Percentiles rank a stretch among this genome's conserved stretches.
These are phyloP conservation scores for Colletotrichum eremochloae DNA, from an alignment of 2,329 filamentous ascomycete species.

Conservation along the genomic window DNA sequence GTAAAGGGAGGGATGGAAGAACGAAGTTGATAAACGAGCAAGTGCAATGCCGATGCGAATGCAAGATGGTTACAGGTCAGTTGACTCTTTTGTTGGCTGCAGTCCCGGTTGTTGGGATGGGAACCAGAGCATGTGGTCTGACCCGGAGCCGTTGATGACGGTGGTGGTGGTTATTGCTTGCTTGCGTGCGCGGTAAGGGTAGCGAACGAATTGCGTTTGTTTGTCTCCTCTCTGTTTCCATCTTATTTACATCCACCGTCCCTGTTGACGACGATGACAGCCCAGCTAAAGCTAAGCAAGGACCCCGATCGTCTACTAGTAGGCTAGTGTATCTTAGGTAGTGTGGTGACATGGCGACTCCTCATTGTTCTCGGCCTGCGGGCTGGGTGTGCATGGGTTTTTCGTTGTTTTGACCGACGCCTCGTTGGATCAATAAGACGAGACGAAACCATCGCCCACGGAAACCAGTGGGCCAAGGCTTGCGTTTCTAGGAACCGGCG, in stretches of 20 bases:
- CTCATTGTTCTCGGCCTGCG: conserved; percentile 14
- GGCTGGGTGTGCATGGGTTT: conserved; percentile 33
- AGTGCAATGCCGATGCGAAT: conserved; percentile 16
- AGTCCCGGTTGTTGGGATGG: conserved; percentile 40
- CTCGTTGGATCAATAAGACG: conserved; percentile 38
- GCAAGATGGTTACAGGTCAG: conserved; percentile 28
- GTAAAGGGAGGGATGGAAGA: conserved; percentile 22
- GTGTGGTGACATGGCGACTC: neutral
- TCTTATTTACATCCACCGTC: conserved; percentile 33
- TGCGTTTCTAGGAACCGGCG: conserved; percentile 35
- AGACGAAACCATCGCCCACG: conserved; percentile 41
- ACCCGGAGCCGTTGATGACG: conserved; percentile 39
- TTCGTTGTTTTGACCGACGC: conserved; percentile 36
- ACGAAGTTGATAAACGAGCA: conserved; percentile 23
- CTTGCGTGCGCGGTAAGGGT: conserved; percentile 14
- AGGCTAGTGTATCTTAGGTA: neutral
- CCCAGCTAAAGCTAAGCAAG: conserved; percentile 9
- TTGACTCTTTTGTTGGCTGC: conserved; percentile 39
- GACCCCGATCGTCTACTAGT: conserved; percentile 3
- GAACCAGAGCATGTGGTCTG: conserved; percentile 41
- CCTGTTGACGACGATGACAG: conserved; percentile 29
- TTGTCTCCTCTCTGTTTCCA: conserved; percentile 8
- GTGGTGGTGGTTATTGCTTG: conserved; percentile 12
- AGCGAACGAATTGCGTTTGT: conserved; percentile 11
- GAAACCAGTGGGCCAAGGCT: conserved; percentile 37